These are phyloP conservation scores for Russula sp. DNA, from an alignment of 768 basidiomycete genomes.

Conservation along the genomic window DNA sequence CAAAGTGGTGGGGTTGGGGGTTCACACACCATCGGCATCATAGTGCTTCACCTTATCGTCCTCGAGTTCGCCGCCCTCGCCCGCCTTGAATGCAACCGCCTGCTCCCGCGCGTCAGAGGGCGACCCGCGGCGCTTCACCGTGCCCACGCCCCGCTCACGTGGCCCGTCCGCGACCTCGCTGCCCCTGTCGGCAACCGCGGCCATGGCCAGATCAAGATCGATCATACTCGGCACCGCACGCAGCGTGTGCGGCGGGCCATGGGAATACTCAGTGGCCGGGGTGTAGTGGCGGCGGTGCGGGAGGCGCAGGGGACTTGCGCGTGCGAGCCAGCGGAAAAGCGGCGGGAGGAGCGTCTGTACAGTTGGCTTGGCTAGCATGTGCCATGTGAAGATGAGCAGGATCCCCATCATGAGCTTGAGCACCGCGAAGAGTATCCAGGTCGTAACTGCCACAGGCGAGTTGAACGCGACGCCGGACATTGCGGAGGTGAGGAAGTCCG, in stretches of 20 bases:
- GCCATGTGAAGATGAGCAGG: constrained; percentile 78
- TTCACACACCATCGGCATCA: constrained; percentile 71
- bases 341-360: constrained; percentile 77
- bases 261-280: constrained; percentile 82
- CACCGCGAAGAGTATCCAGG: constrained; percentile 36
- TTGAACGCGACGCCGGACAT: constrained; percentile 58
- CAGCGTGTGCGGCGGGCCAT: constrained; percentile 56
- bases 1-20: neutral
- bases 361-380: constrained; percentile 74
- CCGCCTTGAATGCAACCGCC: constrained; percentile 14
- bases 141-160: constrained; percentile 39
- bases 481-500: constrained; percentile 29
- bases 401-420: constrained; percentile 56
- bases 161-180: constrained; percentile 30
- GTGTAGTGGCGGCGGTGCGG: constrained; percentile 87
- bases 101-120: constrained; percentile 11
- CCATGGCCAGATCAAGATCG: constrained; percentile 46
- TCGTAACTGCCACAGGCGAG: constrained; percentile 30
- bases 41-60: constrained; percentile 59
- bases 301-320: constrained; percentile 48
- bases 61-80: constrained; percentile 24
- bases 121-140: constrained; percentile 20
- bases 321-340: constrained; percentile 69
- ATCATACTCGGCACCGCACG: constrained; percentile 82
- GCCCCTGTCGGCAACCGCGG: constrained; percentile 27